Evolutionary conservation across 129 eudicot species (phyloP).

Genomic region (Ambrosia artemisiifolia): DNA sequence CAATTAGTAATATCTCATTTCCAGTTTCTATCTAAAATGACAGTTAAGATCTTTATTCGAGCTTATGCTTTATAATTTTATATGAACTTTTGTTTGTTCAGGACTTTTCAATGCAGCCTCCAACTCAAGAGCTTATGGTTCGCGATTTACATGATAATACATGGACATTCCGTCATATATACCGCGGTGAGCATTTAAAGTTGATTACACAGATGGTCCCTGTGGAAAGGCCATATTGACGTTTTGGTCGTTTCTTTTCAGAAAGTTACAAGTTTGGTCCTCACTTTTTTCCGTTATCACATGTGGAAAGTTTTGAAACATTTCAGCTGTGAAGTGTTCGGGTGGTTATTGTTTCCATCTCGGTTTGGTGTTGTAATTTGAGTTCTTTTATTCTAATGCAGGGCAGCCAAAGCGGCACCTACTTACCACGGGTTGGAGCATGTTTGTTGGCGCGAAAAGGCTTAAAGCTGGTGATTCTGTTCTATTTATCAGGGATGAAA

Average conservation of each 20-base stretch:
- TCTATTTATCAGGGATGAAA: slow-evolving; percentile 93
- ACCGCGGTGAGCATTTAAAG: slow-evolving; percentile 55
- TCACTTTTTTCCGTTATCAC: neutral
- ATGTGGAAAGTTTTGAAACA: neutral
- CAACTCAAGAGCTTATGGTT: slow-evolving; percentile 93
- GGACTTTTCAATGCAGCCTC: slow-evolving; percentile 99
- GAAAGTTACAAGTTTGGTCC: too few relatives aligned
- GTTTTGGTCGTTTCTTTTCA: too few relatives aligned
- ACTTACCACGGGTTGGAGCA: slow-evolving; percentile 99
- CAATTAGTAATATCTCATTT: slow-evolving; percentile 50
- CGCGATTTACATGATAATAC: slow-evolving; percentile 93
- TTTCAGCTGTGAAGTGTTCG: neutral
- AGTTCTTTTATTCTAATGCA: slow-evolving; percentile 26
- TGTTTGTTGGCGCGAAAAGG: slow-evolving; percentile 95
- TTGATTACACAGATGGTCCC: too few relatives aligned
- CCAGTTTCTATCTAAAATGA: neutral
- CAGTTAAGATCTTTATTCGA: neutral
- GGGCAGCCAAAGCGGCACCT: slow-evolving; percentile 99
- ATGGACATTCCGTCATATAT: slow-evolving; percentile 98
- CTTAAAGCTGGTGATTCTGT: slow-evolving; percentile 96
- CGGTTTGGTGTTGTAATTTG: slow-evolving; percentile 1
- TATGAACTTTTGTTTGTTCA: slow-evolving; percentile 6
- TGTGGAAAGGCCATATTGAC: too few relatives aligned
- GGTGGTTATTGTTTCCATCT: neutral
- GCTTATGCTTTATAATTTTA: neutral